Base-by-base conservation (phyloP, 202 grass and related monocot genomes). In the Panicum virgatum region DNA sequence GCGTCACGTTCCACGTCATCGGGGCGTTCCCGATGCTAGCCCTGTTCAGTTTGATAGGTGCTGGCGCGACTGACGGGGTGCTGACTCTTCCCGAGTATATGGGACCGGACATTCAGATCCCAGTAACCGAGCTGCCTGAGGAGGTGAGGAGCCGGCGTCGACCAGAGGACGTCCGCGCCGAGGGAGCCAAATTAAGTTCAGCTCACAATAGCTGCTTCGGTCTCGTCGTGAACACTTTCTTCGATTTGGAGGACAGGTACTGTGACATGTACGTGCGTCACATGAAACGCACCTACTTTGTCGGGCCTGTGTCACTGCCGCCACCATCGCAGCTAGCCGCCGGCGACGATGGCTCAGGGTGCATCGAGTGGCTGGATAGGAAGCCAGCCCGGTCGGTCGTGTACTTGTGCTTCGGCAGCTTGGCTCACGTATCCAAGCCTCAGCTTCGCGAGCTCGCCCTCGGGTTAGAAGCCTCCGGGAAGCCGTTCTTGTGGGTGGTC, bases 381-480 rank as follows among this genome's bases (percentile, higher is more conserved):
- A 58, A 57, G 12, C 19, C 51, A 32, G 20, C 18, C 32, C 22
- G 32, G 12, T 74, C 72, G 1, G 72, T 75, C 5, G 72, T 75
- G 52, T 75, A 75, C 52, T 7, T 75, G 8, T 75, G 72, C 37
- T 75, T 75, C 37, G 72, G 72, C 20, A 43, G 34, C 34, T 75
- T 11, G 32, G 36, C 52, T 0, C 12, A 34, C 7, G 9, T 75
- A 11, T 40, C 72, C 0, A 36, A 2, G 0, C 12, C 38, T 0
- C 52, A 58, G 36, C 72, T 75, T 7, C 73, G 54, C 4, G 54
- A 76, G 73, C 54, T 76, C 13, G 73, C 73, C 9, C 73, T 76
- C 2, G 73, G 73, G 0, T 15, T n/a, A n/a, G n/a, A n/a, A n/a
- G n/a, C n/a, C n/a, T n/a, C n/a, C n/a, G n/a, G n/a, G n/a, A n/a